Conservation (phyloP, 2,329 filamentous ascomycete genomes). For the Colletotrichum eleusines region DNA sequence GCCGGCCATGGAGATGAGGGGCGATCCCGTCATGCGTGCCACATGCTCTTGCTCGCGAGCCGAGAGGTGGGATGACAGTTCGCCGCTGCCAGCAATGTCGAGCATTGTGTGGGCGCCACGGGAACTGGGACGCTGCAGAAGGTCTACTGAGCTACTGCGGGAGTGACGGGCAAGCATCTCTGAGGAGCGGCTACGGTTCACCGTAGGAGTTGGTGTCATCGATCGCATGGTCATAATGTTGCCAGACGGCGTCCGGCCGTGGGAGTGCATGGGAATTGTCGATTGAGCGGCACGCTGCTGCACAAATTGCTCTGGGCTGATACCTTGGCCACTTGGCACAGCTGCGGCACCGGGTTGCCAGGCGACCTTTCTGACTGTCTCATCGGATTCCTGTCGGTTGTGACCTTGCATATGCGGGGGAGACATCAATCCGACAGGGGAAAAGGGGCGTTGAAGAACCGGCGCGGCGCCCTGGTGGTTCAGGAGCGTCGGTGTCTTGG, state of each 20-base stretch:
- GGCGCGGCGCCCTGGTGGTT: slow-evolving; percentile 44
- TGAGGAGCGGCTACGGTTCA: slow-evolving; percentile 56
- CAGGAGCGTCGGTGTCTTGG: slow-evolving; percentile 48
- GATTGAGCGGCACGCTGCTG: slow-evolving; percentile 76
- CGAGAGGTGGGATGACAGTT: slow-evolving; percentile 71
- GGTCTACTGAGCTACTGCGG: slow-evolving; percentile 60
- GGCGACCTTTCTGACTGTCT: slow-evolving; percentile 73
- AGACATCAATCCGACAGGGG: slow-evolving; percentile 47
- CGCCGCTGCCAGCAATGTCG: slow-evolving; percentile 58
- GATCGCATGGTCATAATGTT: slow-evolving; percentile 57
- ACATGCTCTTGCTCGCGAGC: slow-evolving; percentile 91
- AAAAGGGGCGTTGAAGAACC: slow-evolving; percentile 48
- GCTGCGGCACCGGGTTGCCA: slow-evolving; percentile 81
- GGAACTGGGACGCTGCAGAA: slow-evolving; percentile 67
- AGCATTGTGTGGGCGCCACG: slow-evolving; percentile 67
- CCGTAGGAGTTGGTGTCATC: slow-evolving; percentile 58
- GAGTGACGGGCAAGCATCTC: slow-evolving; percentile 58
- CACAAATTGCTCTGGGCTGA: slow-evolving; percentile 87
- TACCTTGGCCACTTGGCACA: slow-evolving; percentile 55
- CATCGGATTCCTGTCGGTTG: slow-evolving; percentile 62
- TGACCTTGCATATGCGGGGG: slow-evolving; percentile 50
- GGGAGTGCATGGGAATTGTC: slow-evolving; percentile 35
- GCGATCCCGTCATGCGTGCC: slow-evolving; percentile 83
- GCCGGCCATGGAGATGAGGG: slow-evolving; percentile 74
- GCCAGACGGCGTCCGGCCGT: slow-evolving; percentile 66